Conservation (phyloP, 2,329 filamentous ascomycete genomes). For the Xylariomycetidae sp. region DNA sequence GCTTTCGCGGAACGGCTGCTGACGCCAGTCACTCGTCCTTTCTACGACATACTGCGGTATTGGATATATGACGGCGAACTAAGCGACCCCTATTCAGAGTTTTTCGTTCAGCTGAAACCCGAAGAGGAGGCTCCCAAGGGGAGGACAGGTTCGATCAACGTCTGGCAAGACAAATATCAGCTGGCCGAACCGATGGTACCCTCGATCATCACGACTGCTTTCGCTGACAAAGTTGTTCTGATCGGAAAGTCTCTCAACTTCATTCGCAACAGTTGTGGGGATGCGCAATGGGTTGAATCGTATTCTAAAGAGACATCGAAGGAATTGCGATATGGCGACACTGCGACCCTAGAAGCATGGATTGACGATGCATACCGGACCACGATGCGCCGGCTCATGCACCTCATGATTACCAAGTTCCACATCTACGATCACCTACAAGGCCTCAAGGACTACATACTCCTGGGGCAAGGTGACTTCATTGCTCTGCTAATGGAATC, state of each 20-base stretch:
- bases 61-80: constrained; percentile 99
- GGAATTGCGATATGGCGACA: constrained; percentile 88
- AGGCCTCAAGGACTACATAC: constrained; percentile 88
- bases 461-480: constrained; percentile 94
- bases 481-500: constrained; percentile 97
- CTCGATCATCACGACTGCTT: constrained; percentile 86
- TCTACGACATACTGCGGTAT: constrained; percentile 90
- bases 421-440: constrained; percentile 87
- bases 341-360: constrained; percentile 80
- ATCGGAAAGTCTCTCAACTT: constrained; percentile 99
- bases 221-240: constrained; percentile 92
- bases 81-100: constrained; percentile 91
- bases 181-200: constrained; percentile 81
- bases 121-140: constrained; percentile 40
- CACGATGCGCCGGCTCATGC: constrained; percentile 90
- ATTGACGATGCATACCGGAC: constrained; percentile 98
- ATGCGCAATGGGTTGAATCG: constrained; percentile 89
- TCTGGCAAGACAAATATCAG: constrained; percentile 98
- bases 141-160: constrained; percentile 67
- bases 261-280: constrained; percentile 90
- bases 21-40: constrained; percentile 80
- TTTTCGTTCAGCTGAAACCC: constrained; percentile 85
- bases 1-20: constrained; percentile 88
- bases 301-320: constrained; percentile 93
- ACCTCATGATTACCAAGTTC: constrained; percentile 93